Evolutionary conservation across 1,139 yeast genomes (phyloP), one percentile per base, ranked within the genome.

Genomic region (Sugiyamaella grinbergsii): DNA sequence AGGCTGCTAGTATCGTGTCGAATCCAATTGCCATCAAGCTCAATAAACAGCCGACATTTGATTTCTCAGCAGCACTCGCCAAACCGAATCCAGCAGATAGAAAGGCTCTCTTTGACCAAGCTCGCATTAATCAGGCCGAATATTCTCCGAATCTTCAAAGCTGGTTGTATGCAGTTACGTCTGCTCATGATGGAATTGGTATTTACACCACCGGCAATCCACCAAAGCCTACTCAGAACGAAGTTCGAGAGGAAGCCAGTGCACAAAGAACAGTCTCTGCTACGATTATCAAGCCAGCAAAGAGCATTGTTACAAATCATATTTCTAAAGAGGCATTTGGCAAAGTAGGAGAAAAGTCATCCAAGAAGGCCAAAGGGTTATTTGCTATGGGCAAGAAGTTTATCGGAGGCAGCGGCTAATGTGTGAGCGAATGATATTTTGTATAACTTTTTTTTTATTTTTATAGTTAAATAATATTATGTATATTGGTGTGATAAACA

Each of bases 351-450:
- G 71, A 67, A 49, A 66, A 66, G 59, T 57, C 67, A 6, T 50
- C 65, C 29, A 62, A 60, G 54, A 63, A 61, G 37, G 71, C 72
- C n/a, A 64, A 63, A 54, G 68, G 70, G 23, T 55, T 70, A 41
- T 63, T 70, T 54, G 71, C 71, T 18, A 64, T 62, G 54, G 69
- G 68, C 23, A 60, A 56, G 48, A 64, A 64, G 56, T 54, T 67
- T 16, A 60, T 64, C 43, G 56, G 59, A n/a, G 48, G 48, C 16
- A 20, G 29, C 8, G 19, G 44, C 32, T 28, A n/a, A 31, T n/a
- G 33, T 13, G 15, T 8, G 32, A 19, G 16, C 16, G 15, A 15
- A 4, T 16, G 20, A 2, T 19, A 26, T 6, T 26, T 18, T 16
- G 4, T 40, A 3, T 31, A 32, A 42, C 2, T 5, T 42, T 23